Evolutionary conservation across 495 filamentous ascomycete genomes (phyloP), one percentile per base, ranked within the genome.

Genomic region (Annulohypoxylon stygium): DNA sequence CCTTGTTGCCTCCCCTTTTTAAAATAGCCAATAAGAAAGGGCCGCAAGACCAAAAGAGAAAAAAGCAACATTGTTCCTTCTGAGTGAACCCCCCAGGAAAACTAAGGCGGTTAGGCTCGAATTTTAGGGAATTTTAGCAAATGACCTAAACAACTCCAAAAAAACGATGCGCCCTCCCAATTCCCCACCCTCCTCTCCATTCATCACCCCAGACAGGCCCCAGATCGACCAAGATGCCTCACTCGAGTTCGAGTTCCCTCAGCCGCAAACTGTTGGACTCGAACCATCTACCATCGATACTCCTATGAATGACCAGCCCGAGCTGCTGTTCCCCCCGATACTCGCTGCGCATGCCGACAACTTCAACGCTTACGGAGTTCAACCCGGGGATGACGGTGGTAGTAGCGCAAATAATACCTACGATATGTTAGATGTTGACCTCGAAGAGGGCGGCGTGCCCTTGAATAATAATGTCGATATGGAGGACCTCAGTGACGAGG

Each of bases 131-230:
- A 65, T 69, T 57, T 70, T 47, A 68, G 59, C 72, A 75, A 71
- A 71, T 75, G 72, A 75, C 72, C 71, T 75, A 59, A 70, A 34
- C 51, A 67, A 58, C 59, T 70, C 63, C 67, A 63, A 58, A 70
- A 67, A 64, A 67, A 68, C 72, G 64, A 79, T 76, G 75, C 77
- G 77, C 61, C 63, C 70, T 68, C 69, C 54, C 53, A 78, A 73
- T 73, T 71, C 60, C 37, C 71, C 74, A 71, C 70, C 57, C 33
- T 30, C 61, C 65, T 61, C 69, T 61, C 70, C 60, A 68, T 71
- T 68, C 50, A 63, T 64, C 23, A 60, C 71, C 74, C 76, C 73
- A 73, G 76, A 69, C 41, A 60, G 55, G 74, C 71, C 79, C 71
- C 67, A 65, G 71, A 64, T 68, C 73, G 58, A 76, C 74, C 70